These are phyloP conservation scores for Magnusiomyces suaveolens DNA, from an alignment of 1,139 yeast genomes.

Conservation along the genomic window DNA sequence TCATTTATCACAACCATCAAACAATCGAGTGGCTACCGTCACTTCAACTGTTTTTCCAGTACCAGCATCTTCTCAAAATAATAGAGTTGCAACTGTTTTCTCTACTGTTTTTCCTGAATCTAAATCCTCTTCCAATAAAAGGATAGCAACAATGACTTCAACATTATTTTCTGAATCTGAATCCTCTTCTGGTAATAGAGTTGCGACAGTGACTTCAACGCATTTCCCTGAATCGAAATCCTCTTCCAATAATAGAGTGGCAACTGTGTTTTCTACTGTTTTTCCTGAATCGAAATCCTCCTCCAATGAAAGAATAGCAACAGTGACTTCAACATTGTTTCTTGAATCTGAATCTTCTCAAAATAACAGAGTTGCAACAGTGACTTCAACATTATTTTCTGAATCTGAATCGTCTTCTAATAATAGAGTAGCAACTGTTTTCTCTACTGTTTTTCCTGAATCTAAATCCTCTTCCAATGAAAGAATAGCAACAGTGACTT, in stretches of 20 bases:
- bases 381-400: neutral
- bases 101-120: neutral
- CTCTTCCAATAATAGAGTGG: neutral
- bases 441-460: no score
- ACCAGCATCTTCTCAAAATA: neutral
- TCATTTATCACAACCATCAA: neutral
- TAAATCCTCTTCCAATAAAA: neutral
- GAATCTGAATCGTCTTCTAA: neutral
- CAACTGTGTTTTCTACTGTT: neutral
- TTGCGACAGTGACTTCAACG: neutral
- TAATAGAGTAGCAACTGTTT: no score
- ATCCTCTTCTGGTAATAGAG: neutral
- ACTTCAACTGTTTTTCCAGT: neutral
- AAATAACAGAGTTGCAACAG: neutral
- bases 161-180: neutral
- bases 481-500: neutral
- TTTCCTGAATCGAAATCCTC: neutral
- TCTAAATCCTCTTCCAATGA: neutral
- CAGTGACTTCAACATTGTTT: neutral
- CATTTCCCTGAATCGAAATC: neutral
- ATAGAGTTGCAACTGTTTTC: neutral
- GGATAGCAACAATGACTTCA: neutral
- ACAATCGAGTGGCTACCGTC: neutral
- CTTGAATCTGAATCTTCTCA: neutral
- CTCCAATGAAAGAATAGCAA: neutral